A percentile compares a stretch with the other conserved stretches of the same genome.
Evolutionary conservation across 2,329 filamentous ascomycete species (phyloP).

Genomic region (Aspergillus ochraceoroseus): DNA sequence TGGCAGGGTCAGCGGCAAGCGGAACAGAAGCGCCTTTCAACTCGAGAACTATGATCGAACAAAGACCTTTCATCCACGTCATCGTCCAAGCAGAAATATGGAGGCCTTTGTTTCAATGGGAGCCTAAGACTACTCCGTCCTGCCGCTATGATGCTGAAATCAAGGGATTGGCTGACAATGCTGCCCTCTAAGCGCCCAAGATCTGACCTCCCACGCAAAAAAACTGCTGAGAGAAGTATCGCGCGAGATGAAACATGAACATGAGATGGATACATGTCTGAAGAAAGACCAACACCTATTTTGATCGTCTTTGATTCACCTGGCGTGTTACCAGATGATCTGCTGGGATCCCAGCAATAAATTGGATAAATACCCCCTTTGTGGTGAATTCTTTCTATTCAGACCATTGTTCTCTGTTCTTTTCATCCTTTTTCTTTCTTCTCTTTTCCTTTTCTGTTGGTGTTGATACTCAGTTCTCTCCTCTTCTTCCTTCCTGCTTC

Average conservation of each 20-base stretch:
- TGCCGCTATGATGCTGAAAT: background rate
- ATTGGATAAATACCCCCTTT: constrained; percentile 3
- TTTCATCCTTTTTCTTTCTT: constrained; percentile 22
- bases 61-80: too few species aligned
- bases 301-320: constrained; percentile 10
- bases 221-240: constrained; percentile 15
- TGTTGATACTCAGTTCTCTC: constrained; percentile 14
- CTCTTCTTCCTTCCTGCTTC: constrained; percentile 6
- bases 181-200: constrained; percentile 29
- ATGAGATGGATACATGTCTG: too few species aligned
- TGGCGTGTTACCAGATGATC: background rate
- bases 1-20: constrained; percentile 12
- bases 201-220: constrained; percentile 23
- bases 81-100: background rate
- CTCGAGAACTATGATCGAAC: constrained; percentile 9
- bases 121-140: constrained; percentile 4
- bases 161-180: constrained; percentile 25
- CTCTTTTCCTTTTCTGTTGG: constrained; percentile 12
- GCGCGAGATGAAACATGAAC: constrained; percentile 29
- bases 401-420: constrained; percentile 14
- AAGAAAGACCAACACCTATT: constrained; percentile 10
- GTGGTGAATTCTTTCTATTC: constrained; percentile 1
- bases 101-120: constrained; percentile 5
- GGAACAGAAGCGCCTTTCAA: constrained; percentile 16
- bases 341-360: constrained; percentile 9